phyloP scores from a whole-genome alignment of 2,329 filamentous ascomycete genomes.

The Rhynchosporium agropyri region DNA sequence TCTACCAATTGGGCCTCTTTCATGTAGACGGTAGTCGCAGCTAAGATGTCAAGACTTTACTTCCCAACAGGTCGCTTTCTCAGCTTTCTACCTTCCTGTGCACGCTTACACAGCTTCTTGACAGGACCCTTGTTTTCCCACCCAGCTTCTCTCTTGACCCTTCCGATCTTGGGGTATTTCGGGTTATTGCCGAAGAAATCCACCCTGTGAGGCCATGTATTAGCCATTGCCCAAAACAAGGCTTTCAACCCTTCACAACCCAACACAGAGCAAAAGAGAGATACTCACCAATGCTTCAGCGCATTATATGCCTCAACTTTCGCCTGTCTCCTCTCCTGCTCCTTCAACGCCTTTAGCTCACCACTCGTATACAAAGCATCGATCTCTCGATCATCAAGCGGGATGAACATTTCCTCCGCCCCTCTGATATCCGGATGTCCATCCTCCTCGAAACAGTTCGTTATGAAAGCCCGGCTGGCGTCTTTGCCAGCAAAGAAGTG shows the following conservation, averaged over 20 bases:
- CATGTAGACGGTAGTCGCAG: neutral
- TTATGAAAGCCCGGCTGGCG: slow-evolving; percentile 86
- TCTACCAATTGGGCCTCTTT: neutral
- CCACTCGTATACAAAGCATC: slow-evolving; percentile 60
- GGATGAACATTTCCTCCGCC: slow-evolving; percentile 82
- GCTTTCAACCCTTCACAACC: neutral
- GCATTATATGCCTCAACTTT: slow-evolving; percentile 64
- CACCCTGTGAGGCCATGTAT: slow-evolving; percentile 54
- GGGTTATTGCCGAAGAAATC: slow-evolving; percentile 77
- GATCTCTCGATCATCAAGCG: slow-evolving; percentile 62
- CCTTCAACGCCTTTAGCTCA: slow-evolving; percentile 56
- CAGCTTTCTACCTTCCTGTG: slow-evolving; percentile 59
- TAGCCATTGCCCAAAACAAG: neutral
- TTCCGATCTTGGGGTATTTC: slow-evolving; percentile 81
- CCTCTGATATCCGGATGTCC: slow-evolving; percentile 82
- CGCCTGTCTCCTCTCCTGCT: slow-evolving; percentile 67
- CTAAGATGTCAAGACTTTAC: neutral
- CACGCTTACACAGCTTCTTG: slow-evolving; percentile 65
- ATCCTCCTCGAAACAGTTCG: slow-evolving; percentile 83
- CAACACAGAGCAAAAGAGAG: neutral
- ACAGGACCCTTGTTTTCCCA: slow-evolving; percentile 62
- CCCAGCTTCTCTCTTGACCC: slow-evolving; percentile 62
- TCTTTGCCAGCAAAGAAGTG: slow-evolving; percentile 84
- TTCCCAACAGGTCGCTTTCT: slow-evolving; percentile 45
- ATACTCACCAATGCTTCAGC: slow-evolving; percentile 62